Conservation (phyloP, 139 green algal species). For the Micractinium sp. region DNA sequence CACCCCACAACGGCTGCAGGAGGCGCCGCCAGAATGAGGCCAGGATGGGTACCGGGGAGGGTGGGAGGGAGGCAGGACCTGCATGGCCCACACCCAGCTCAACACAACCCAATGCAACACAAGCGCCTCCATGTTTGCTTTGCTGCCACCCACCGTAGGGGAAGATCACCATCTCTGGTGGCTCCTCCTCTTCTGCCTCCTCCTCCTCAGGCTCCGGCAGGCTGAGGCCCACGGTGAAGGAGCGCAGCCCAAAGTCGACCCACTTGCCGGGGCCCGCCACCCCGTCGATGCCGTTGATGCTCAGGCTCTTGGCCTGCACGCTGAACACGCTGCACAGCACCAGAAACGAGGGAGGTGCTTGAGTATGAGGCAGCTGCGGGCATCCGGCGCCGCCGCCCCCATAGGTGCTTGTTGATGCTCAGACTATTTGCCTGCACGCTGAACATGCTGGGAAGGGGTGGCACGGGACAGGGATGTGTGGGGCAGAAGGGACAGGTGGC, state of each 20-base stretch:
- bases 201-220: background rate
- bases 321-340: slow-evolving; percentile 15
- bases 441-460: background rate
- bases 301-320: slow-evolving; percentile 4
- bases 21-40: too few relatives aligned
- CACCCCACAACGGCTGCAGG: too few relatives aligned
- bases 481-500: too few relatives aligned
- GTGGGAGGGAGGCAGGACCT: background rate
- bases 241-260: slow-evolving; percentile 31
- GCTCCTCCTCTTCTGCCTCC: background rate
- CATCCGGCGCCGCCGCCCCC: too few relatives aligned
- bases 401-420: too few relatives aligned
- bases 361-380: too few relatives aligned
- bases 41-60: too few relatives aligned
- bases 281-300: slow-evolving; percentile 4
- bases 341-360: background rate
- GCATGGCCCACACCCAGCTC: too few relatives aligned
- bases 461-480: background rate
- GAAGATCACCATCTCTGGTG: slow-evolving; percentile 2
- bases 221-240: background rate
- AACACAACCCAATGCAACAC: too few relatives aligned
- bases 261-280: slow-evolving; percentile 30
- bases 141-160: slow-evolving; percentile 18
- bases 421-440: too few relatives aligned
- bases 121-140: too few relatives aligned